phyloP scores from a whole-genome alignment of 345 rosid genomes.

The Clausena lansium region DNA sequence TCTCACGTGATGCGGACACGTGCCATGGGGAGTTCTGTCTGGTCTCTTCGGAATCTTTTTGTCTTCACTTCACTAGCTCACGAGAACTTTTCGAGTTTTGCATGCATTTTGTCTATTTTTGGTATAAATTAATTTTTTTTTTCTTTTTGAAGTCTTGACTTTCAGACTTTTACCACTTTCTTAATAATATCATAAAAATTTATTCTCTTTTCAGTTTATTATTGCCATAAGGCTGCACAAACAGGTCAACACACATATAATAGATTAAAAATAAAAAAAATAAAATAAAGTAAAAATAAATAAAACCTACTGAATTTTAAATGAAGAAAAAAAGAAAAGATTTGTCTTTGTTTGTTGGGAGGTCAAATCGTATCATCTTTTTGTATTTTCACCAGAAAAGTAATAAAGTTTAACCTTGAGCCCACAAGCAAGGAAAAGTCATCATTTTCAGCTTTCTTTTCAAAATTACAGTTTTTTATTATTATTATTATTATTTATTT shows the following conservation, averaged over 20 bases:
- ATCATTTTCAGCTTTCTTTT: not conserved
- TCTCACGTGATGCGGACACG: conserved; percentile 11
- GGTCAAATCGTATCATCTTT: conserved; percentile 17
- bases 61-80: conserved; percentile 14
- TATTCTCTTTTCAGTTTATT: not conserved
- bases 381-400: not conserved
- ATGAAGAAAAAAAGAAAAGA: too few species aligned
- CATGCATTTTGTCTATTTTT: not conserved
- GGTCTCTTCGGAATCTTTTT: conserved; percentile 9
- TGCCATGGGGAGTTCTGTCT: conserved; percentile 22
- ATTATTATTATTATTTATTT: too few species aligned
- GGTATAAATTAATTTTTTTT: not conserved
- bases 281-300: not conserved
- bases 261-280: not conserved
- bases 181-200: not conserved
- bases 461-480: too few species aligned
- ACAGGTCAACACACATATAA: not conserved
- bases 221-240: not conserved
- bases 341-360: not conserved
- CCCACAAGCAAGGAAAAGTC: not conserved
- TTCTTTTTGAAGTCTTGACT: not conserved
- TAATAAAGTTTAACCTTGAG: not conserved
- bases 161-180: not conserved
- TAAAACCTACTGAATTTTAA: not conserved
- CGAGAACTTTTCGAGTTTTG: conserved; percentile 21